Conservation (phyloP, 805 yeast genomes). For the Trichomonascus vanleenenianus region DNA sequence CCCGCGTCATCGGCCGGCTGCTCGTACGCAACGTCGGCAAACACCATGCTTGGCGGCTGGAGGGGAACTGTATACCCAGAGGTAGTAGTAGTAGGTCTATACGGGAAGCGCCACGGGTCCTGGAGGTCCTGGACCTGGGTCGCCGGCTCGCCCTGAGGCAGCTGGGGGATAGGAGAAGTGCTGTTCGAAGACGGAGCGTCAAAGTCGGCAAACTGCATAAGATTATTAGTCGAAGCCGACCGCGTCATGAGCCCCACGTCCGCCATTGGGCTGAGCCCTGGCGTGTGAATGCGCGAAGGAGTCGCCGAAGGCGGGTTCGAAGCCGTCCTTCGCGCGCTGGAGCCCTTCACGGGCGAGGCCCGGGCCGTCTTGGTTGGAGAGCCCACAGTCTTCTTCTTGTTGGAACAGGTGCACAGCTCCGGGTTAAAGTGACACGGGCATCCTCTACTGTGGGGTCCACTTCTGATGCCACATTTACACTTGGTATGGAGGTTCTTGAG, state of each 20-base stretch:
- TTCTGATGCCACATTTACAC: constrained; percentile 28
- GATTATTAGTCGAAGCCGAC: background rate
- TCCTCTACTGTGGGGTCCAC: constrained; percentile 9
- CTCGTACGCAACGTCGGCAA: too few species aligned
- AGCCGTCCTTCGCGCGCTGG: constrained; percentile 1
- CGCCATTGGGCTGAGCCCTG: background rate
- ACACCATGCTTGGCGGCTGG: too few species aligned
- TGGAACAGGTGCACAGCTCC: constrained; percentile 18
- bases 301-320: constrained; percentile 4
- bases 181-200: too few species aligned
- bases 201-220: background rate
- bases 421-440: constrained; percentile 19
- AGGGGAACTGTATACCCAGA: too few species aligned
- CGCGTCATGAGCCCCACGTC: background rate
- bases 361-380: too few species aligned
- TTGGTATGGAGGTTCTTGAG: constrained; percentile 19
- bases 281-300: background rate
- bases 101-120: too few species aligned
- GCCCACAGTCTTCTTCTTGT: constrained; percentile 9
- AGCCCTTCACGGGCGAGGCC: constrained; percentile 2
- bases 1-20: too few species aligned
- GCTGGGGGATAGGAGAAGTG: background rate
- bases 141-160: too few species aligned
- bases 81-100: too few species aligned
- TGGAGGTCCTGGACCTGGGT: too few species aligned